Evolutionary conservation across 2,329 filamentous ascomycete species (phyloP).

Genomic region (Fusarium sp.): DNA sequence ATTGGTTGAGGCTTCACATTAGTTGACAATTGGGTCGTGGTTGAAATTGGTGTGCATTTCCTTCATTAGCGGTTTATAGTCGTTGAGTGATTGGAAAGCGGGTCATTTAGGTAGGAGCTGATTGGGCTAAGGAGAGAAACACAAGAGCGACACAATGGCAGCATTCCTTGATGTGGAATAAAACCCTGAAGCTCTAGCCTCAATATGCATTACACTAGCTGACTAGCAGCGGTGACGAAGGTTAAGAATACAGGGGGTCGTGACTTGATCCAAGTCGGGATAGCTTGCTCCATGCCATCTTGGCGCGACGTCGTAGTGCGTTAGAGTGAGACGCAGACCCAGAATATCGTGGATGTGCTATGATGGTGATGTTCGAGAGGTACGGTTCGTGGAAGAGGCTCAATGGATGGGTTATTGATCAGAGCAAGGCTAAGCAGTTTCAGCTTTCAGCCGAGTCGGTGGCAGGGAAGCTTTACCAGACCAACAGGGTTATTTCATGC

Average conservation of each 20-base stretch:
- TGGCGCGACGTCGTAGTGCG: slow-evolving; percentile 36
- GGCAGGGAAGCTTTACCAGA: slow-evolving; percentile 14
- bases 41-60: slow-evolving; percentile 15
- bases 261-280: slow-evolving; percentile 43
- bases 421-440: slow-evolving; percentile 40
- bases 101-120: slow-evolving; percentile 2
- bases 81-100: slow-evolving; percentile 18
- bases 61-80: slow-evolving; percentile 4
- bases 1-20: slow-evolving; percentile 36
- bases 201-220: slow-evolving; percentile 31
- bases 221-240: slow-evolving; percentile 34
- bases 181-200: slow-evolving; percentile 33
- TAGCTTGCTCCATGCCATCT: slow-evolving; percentile 43
- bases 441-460: slow-evolving; percentile 41
- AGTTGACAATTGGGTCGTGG: slow-evolving; percentile 17
- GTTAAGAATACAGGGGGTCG: slow-evolving; percentile 32
- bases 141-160: background rate
- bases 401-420: slow-evolving; percentile 16
- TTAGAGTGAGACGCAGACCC: slow-evolving; percentile 17
- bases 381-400: slow-evolving; percentile 26
- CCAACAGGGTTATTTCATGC: slow-evolving; percentile 41
- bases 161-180: slow-evolving; percentile 1
- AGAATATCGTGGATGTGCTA: slow-evolving; percentile 9
- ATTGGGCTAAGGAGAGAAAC: slow-evolving; percentile 22
- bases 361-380: background rate